Conservation (phyloP, 768 basidiomycete species). For the Termitomyces sp. region DNA sequence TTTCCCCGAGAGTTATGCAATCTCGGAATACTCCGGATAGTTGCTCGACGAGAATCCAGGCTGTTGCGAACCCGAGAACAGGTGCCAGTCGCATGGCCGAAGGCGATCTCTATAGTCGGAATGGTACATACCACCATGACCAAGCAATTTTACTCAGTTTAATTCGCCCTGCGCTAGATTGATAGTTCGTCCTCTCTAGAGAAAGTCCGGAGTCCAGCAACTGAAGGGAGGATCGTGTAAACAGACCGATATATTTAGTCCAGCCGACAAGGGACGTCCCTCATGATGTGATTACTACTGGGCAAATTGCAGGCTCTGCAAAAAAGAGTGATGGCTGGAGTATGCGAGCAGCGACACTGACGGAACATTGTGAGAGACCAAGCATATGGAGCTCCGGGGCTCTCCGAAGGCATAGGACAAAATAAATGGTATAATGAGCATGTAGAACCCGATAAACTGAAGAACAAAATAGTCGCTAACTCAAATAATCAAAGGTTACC, state of each 20-base stretch:
- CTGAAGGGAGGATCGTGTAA: background rate
- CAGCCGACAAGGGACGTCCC: background rate
- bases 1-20: constrained; percentile 10
- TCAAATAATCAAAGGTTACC: constrained; percentile 45
- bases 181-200: background rate
- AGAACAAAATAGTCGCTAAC: constrained; percentile 17
- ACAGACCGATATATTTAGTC: background rate
- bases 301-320: background rate
- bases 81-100: constrained; percentile 9
- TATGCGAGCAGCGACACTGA: constrained; percentile 15
- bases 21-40: constrained; percentile 25
- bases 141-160: background rate
- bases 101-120: background rate
- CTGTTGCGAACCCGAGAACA: constrained; percentile 7
- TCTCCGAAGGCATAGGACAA: constrained; percentile 5
- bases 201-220: background rate
- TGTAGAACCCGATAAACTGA: constrained; percentile 5
- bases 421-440: constrained; percentile 6
- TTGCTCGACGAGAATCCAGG: background rate
- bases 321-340: background rate
- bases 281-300: background rate
- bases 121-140: background rate
- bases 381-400: constrained; percentile 13
- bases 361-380: constrained; percentile 15
- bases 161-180: background rate